Conservation (phyloP, 176 grass and related monocot genomes). For the Cymbopogon citratus region DNA sequence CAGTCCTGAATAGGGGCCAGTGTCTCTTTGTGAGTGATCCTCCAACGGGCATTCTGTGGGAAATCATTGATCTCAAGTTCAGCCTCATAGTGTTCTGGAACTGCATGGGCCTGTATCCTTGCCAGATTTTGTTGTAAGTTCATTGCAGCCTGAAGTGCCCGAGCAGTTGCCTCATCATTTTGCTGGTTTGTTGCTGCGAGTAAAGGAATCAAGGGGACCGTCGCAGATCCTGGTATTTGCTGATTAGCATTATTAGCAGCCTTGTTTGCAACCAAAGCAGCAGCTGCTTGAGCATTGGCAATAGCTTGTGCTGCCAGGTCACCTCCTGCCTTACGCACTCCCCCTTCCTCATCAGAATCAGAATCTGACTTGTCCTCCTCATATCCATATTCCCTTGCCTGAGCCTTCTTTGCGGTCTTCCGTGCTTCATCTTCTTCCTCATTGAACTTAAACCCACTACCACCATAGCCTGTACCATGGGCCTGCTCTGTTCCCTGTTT, state of each 20-base stretch:
- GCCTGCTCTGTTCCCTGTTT: slow-evolving; percentile 84
- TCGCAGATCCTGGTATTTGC: slow-evolving; percentile 28
- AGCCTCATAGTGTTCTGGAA: slow-evolving; percentile 90
- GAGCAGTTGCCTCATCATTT: slow-evolving; percentile 68
- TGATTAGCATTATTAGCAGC: slow-evolving; percentile 43
- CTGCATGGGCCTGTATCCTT: slow-evolving; percentile 86
- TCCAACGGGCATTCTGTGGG: slow-evolving; percentile 91
- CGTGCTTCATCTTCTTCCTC: slow-evolving; percentile 96
- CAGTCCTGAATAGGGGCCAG: slow-evolving; percentile 85
- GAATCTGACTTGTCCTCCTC: slow-evolving; percentile 96
- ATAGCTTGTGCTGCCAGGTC: slow-evolving; percentile 58
- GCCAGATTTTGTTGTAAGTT: slow-evolving; percentile 82
- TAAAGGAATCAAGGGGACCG: slow-evolving; percentile 52
- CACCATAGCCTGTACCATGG: slow-evolving; percentile 96
- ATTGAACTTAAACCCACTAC: slow-evolving; percentile 94
- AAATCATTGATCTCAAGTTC: slow-evolving; percentile 98
- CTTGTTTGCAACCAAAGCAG: slow-evolving; percentile 60
- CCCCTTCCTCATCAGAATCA: slow-evolving; percentile 82
- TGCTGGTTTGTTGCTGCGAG: slow-evolving; percentile 36
- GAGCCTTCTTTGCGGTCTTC: slow-evolving; percentile 78
- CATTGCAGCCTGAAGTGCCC: slow-evolving; percentile 86
- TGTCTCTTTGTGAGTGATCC: slow-evolving; percentile 94
- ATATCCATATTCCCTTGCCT: slow-evolving; percentile 90
- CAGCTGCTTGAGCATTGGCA: slow-evolving; percentile 58
- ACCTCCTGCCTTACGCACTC: slow-evolving; percentile 71